Evolutionary conservation across 2,329 filamentous ascomycete genomes (phyloP), one percentile per base, ranked within the genome.

Genomic region (Rhynchosporium graminicola): DNA sequence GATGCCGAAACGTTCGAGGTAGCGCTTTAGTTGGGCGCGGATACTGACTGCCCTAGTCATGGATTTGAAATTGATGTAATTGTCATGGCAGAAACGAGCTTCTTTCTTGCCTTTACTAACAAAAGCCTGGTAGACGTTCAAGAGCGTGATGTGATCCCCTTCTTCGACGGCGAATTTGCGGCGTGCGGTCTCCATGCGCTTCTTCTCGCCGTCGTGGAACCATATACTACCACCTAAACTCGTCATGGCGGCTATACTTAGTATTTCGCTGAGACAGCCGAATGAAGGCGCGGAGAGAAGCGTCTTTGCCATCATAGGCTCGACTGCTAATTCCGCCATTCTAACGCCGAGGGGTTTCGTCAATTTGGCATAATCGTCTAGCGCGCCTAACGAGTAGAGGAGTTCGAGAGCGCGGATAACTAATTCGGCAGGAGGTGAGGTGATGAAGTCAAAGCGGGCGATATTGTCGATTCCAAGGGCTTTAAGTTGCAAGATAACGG

Each of bases 391-490:
- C 0, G 91, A 90, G 75, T 89, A 97, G 3, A 99, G 83, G 3
- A 97, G 80, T 75, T 98, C 94, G 1, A 97, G 83, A 0, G 91
- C 95, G 65, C 92, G 91, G 48, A 89, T 86, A 76, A 98, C 85
- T 36, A 97, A 85, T 70, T 94, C 88, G 0, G 92, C 86, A 0
- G 95, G 92, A 10, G 95, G 95, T 2, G 92, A 81, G 3, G 91
- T 94, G 57, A 97, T 78, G 73, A 94, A 99, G 70, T 93, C 87
- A 74, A 98, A 99, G 4, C 92, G 87, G 4, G 92, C 86, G 40
- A 98, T 87, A 69, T 99, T 98, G 75, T 97, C 93, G 68, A 98
- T 96, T 0, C 95, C 95, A 1, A 99, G 81, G 1, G 95, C 94
- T 77, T 98, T 97, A 45, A 99, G 86, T 72, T 98, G 94, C 48